Conservation (phyloP, 192 early-diverging fungal species). For the Backusella liffmaniae region DNA sequence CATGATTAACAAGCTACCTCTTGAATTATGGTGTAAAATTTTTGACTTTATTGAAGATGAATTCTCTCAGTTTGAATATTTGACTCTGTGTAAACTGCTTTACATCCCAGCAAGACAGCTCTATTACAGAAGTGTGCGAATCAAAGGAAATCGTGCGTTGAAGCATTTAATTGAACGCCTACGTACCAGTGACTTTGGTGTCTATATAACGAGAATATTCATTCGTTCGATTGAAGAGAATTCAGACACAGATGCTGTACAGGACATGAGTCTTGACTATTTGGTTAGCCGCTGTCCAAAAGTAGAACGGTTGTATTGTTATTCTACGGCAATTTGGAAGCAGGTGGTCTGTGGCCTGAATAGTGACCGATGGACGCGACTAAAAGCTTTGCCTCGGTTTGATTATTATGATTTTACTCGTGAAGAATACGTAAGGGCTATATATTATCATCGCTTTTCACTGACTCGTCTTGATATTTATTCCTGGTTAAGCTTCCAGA, state of each 20-base stretch:
- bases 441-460: not conserved
- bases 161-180: not conserved
- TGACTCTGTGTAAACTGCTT: not conserved
- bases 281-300: not conserved
- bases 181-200: not conserved
- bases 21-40: slow-evolving; percentile 6
- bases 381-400: not conserved
- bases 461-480: not conserved
- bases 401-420: not conserved
- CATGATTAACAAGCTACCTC: not conserved
- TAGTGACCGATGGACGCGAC: not conserved
- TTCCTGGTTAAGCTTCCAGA: not conserved
- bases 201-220: not conserved
- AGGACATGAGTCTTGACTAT: not conserved
- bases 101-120: not conserved
- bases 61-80: not conserved
- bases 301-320: not conserved
- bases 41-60: slow-evolving; percentile 5
- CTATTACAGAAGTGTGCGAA: not conserved
- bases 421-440: not conserved
- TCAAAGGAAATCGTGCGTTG: not conserved
- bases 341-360: not conserved
- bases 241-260: not conserved
- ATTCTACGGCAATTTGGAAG: not conserved
- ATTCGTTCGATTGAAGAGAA: not conserved